Evolutionary conservation across 2,329 filamentous ascomycete species (phyloP).

Genomic region (Hypoxylon sp.): DNA sequence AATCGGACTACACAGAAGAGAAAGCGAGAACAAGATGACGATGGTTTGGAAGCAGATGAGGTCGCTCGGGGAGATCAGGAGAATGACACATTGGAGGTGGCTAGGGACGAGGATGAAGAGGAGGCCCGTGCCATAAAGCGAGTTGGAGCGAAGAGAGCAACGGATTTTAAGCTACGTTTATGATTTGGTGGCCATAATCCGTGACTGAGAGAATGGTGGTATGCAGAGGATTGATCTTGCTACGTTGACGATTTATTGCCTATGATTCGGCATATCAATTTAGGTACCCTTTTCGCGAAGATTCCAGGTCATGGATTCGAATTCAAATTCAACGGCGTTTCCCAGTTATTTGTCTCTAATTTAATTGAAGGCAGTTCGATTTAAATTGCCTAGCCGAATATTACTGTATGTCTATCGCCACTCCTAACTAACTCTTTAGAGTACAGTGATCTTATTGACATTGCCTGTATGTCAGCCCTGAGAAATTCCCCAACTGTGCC

Average conservation of each 20-base stretch:
- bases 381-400: background rate
- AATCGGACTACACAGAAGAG: background rate
- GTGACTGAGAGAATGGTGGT: background rate
- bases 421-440: background rate
- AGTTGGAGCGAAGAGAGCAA: background rate
- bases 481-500: background rate
- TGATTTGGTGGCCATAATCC: background rate
- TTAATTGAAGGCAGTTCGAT: background rate
- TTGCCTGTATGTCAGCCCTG: background rate
- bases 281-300: background rate
- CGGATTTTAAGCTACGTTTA: conserved; percentile 6
- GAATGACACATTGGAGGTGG: background rate
- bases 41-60: background rate
- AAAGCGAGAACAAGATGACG: background rate
- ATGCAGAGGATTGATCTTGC: background rate
- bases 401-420: background rate
- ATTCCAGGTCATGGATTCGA: background rate
- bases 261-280: background rate
- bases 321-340: background rate
- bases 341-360: background rate
- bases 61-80: background rate
- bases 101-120: background rate
- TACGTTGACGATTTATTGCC: background rate
- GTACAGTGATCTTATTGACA: background rate
- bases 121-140: background rate